A percentile compares a stretch with the other conserved stretches of the same genome.
Evolutionary conservation across 169 alveolate species (phyloP).

Genomic region (Cryptosporidium baileyi): DNA sequence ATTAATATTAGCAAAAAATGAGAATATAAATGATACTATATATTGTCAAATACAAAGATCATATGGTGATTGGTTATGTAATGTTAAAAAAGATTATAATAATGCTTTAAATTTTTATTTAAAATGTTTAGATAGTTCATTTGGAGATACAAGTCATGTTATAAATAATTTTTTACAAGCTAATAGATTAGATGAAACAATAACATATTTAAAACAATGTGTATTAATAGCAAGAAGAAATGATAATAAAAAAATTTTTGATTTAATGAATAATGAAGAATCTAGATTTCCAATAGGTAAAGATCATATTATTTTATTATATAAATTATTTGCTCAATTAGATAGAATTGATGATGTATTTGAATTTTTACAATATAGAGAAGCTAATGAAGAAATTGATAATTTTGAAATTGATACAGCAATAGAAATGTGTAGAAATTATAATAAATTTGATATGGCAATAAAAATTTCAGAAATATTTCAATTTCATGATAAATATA

Average conservation of each 20-base stretch:
- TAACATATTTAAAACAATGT: slow-evolving; percentile 28
- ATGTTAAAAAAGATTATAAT: slow-evolving; percentile 14
- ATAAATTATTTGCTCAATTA: slow-evolving; percentile 50
- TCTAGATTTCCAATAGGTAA: slow-evolving; percentile 31
- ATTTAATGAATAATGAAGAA: neutral
- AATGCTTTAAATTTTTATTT: slow-evolving; percentile 16
- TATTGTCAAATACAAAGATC: slow-evolving; percentile 54
- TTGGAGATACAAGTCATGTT: slow-evolving; percentile 53
- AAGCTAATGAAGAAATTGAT: slow-evolving; percentile 37
- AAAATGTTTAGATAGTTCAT: slow-evolving; percentile 40
- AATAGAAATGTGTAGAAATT: slow-evolving; percentile 52
- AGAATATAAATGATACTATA: slow-evolving; percentile 1
- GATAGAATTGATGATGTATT: slow-evolving; percentile 46
- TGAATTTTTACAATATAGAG: neutral
- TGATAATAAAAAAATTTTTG: neutral
- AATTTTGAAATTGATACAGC: slow-evolving; percentile 40
- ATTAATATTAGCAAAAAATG: slow-evolving; percentile 44
- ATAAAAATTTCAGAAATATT: slow-evolving; percentile 29
- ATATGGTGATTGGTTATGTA: slow-evolving; percentile 67
- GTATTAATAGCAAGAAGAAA: neutral
- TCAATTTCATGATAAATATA: slow-evolving; percentile 43
- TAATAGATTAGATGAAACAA: slow-evolving; percentile 26
- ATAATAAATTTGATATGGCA: slow-evolving; percentile 62
- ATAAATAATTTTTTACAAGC: slow-evolving; percentile 26
- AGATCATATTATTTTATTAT: slow-evolving; percentile 27